A percentile compares a stretch with the other conserved stretches of the same genome.
Evolutionary conservation across 768 basidiomycete species (phyloP).

Genomic region (Pleurotus tuoliensis): DNA sequence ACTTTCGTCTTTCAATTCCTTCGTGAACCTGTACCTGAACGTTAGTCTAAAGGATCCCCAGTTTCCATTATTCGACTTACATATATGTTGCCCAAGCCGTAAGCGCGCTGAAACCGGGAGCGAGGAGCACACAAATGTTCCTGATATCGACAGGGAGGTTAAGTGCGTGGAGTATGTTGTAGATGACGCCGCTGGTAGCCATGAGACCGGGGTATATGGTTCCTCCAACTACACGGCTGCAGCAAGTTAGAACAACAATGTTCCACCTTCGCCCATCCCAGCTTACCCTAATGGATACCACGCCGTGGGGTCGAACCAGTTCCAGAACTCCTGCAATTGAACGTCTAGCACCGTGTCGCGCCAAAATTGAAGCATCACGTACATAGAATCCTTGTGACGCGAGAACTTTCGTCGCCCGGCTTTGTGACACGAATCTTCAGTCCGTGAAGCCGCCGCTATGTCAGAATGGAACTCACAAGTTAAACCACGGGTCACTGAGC

Average conservation of each 20-base stretch:
- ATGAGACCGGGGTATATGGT: conserved; percentile 98
- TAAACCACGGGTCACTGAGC: conserved; percentile 95
- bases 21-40: conserved; percentile 64
- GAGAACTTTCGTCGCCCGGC: conserved; percentile 89
- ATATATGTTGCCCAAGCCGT: conserved; percentile 97
- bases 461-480: conserved; percentile 67
- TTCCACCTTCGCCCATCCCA: neutral
- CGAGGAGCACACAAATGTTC: conserved; percentile 94
- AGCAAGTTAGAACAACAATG: neutral
- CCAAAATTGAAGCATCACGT: conserved; percentile 22
- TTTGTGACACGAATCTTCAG: conserved; percentile 27
- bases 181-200: conserved; percentile 97
- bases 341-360: neutral
- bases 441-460: neutral
- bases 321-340: conserved; percentile 89
- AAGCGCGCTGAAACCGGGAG: conserved; percentile 93
- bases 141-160: conserved; percentile 97
- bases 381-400: conserved; percentile 96
- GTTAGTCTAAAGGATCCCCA: neutral
- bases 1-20: conserved; percentile 92
- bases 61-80: conserved; percentile 38
- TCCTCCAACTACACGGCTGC: conserved; percentile 89
- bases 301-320: conserved; percentile 99
- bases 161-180: conserved; percentile 81
- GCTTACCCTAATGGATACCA: conserved; percentile 86